phyloP scores from a whole-genome alignment of 306 rosid species.

The Begonia masoniana region DNA sequence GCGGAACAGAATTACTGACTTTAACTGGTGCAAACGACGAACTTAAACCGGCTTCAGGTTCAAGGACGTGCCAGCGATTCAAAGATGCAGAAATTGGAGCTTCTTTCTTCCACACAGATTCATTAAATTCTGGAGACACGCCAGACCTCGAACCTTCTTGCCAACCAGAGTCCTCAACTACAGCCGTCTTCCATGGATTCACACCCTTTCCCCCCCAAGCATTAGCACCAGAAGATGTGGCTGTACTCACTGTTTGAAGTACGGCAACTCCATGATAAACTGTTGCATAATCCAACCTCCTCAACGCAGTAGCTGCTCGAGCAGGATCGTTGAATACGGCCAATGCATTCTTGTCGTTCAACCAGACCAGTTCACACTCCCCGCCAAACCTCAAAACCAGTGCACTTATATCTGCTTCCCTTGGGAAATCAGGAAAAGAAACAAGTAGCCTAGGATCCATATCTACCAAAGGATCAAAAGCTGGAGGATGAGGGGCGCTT shows the following conservation, averaged over 20 bases:
- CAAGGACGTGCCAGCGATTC: slow-evolving; percentile 61
- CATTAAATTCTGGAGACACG: slow-evolving; percentile 34
- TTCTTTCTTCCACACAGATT: slow-evolving; percentile 61
- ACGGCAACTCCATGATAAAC: slow-evolving; percentile 67
- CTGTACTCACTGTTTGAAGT: slow-evolving; percentile 22
- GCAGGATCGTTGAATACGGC: slow-evolving; percentile 87
- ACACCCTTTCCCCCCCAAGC: slow-evolving; percentile 77
- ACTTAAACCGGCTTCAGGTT: slow-evolving; percentile 32
- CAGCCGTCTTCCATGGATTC: slow-evolving; percentile 70
- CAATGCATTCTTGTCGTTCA: slow-evolving; percentile 89
- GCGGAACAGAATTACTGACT: slow-evolving; percentile 8
- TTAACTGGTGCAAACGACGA: slow-evolving; percentile 21
- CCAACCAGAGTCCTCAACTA: slow-evolving; percentile 51
- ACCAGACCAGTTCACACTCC: slow-evolving; percentile 89
- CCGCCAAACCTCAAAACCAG: slow-evolving; percentile 88
- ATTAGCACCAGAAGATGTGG: slow-evolving; percentile 24
- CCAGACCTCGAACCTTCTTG: slow-evolving; percentile 47
- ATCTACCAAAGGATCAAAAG: slow-evolving; percentile 63
- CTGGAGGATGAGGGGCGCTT: slow-evolving; percentile 37
- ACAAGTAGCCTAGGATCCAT: slow-evolving; percentile 93
- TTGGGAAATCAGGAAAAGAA: slow-evolving; percentile 80
- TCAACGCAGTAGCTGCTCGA: slow-evolving; percentile 93
- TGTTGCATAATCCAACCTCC: slow-evolving; percentile 85
- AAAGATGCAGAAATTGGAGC: slow-evolving; percentile 45
- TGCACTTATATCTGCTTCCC: slow-evolving; percentile 86